Conservation (phyloP, 2,329 filamentous ascomycete species). For the Pestalotiopsis sp. region DNA sequence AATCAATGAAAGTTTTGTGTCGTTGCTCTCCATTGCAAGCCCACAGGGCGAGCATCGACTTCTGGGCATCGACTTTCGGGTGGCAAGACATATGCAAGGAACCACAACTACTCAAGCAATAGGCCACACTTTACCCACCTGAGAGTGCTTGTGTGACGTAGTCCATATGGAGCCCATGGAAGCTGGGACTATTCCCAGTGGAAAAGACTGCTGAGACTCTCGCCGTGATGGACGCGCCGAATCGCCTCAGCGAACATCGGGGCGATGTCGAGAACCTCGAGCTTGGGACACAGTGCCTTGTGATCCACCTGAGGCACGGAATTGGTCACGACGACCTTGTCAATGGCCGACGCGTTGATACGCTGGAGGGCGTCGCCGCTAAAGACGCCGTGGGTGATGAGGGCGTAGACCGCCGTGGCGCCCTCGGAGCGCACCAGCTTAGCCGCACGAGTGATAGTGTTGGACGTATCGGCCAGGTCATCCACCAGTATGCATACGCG, state of each 20-base stretch:
- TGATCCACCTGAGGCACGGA: constrained; percentile 90
- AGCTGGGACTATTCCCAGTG: constrained; percentile 65
- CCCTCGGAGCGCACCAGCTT: constrained; percentile 97
- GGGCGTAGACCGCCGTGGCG: constrained; percentile 85
- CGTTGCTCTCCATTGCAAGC: neutral
- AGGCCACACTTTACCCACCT: neutral
- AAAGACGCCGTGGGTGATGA: constrained; percentile 89
- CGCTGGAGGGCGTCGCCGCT: constrained; percentile 93
- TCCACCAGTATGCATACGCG: constrained; percentile 89
- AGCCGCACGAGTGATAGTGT: constrained; percentile 94
- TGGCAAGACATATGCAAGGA: neutral
- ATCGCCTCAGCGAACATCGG: constrained; percentile 95
- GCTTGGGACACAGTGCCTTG: constrained; percentile 75
- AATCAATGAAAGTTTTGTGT: neutral
- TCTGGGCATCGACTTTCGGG: neutral
- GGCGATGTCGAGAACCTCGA: constrained; percentile 90
- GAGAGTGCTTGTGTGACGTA: neutral
- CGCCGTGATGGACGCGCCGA: constrained; percentile 92
- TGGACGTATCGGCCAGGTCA: constrained; percentile 92
- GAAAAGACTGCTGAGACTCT: constrained; percentile 96
- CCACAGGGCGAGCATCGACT: neutral
- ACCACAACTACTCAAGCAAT: neutral
- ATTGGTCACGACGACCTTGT: constrained; percentile 95
- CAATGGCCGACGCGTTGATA: constrained; percentile 89
- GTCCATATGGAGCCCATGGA: neutral